Evolutionary conservation across 257 asterid genomes (phyloP).

Genomic region (Anisodus tanguticus): DNA sequence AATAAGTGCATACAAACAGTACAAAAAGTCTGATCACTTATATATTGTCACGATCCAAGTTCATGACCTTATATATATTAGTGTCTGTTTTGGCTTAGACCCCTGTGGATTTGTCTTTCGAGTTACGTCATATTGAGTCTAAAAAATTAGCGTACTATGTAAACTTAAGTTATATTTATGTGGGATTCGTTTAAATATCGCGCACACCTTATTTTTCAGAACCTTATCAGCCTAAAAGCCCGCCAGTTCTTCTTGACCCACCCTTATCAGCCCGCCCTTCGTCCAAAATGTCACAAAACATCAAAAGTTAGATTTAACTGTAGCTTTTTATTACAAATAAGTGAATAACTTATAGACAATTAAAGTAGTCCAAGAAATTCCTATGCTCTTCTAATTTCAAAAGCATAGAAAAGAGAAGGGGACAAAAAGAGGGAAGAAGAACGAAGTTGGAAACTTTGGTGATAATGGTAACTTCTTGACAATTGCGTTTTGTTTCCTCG

Average conservation of each 20-base stretch:
- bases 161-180: too few species aligned
- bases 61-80: background rate
- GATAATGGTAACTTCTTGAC: background rate
- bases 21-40: background rate
- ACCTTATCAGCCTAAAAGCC: too few species aligned
- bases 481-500: background rate
- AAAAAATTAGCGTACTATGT: too few species aligned
- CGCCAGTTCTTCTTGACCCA: too few species aligned
- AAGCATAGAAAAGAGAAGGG: background rate
- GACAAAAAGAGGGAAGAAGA: background rate
- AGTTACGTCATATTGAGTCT: background rate
- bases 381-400: background rate
- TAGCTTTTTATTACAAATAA: background rate
- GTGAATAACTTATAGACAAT: background rate
- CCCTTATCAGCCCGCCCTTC: too few species aligned
- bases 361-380: background rate
- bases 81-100: background rate
- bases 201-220: too few species aligned
- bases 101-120: background rate
- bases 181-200: too few species aligned
- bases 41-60: background rate
- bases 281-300: too few species aligned
- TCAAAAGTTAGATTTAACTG: background rate
- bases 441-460: background rate
- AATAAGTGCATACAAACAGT: too few species aligned